Conservation (phyloP, 2,329 filamentous ascomycete genomes). For the Trichophyton benhamiae region DNA sequence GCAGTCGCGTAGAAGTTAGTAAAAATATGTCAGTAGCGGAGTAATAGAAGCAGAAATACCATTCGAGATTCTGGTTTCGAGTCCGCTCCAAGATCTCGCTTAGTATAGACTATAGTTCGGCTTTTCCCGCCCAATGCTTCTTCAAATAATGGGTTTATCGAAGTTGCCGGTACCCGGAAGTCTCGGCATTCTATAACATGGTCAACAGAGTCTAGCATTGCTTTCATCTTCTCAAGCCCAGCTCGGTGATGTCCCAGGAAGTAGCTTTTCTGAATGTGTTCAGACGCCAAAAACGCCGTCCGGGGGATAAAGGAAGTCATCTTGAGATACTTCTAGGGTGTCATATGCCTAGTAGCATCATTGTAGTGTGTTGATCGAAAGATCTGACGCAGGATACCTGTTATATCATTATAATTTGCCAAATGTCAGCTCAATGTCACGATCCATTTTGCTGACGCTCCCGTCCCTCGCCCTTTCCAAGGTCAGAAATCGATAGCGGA, state of each 20-base stretch:
- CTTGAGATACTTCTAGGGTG: not conserved
- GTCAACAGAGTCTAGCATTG: slow-evolving; percentile 64
- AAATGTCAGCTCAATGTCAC: not conserved
- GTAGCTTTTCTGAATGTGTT: slow-evolving; percentile 74
- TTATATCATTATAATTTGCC: not conserved
- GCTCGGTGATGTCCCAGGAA: slow-evolving; percentile 86
- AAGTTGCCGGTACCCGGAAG: slow-evolving; percentile 77
- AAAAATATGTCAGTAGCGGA: not conserved
- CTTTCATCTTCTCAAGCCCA: slow-evolving; percentile 71
- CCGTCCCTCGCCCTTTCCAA: too few species aligned
- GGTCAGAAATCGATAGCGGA: not conserved
- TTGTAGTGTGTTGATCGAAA: not conserved
- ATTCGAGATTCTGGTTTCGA: slow-evolving; percentile 29
- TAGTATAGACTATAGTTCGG: slow-evolving; percentile 81
- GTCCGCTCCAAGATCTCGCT: slow-evolving; percentile 58
- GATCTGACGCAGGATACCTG: not conserved
- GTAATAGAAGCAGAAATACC: slow-evolving; percentile 21
- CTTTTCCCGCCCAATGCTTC: slow-evolving; percentile 57
- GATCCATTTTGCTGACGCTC: too few species aligned
- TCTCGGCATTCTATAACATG: slow-evolving; percentile 92
- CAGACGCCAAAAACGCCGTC: slow-evolving; percentile 56
- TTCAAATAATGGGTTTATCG: slow-evolving; percentile 82
- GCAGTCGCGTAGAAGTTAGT: not conserved
- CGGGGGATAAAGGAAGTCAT: slow-evolving; percentile 56
- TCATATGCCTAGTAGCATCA: not conserved